These are phyloP conservation scores for Bryoerythrophyllum caledonicum DNA, from an alignment of 225 moss, liverwort and hornwort genomes.

Conservation along the genomic window DNA sequence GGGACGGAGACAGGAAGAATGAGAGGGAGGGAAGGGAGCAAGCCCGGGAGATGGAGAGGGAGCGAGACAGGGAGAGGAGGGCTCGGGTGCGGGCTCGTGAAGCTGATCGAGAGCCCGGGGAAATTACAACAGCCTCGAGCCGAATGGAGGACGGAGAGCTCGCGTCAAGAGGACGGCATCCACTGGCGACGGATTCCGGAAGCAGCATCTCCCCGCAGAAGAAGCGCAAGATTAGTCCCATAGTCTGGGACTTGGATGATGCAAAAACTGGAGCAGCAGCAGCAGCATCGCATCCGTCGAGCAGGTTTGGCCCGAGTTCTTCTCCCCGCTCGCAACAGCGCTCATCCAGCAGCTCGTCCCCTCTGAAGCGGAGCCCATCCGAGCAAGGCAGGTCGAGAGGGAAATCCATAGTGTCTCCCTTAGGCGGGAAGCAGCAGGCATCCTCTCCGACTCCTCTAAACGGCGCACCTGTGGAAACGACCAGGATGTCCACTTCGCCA, in stretches of 20 bases:
- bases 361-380: conserved; percentile 32
- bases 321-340: conserved; percentile 17
- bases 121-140: conserved; percentile 50
- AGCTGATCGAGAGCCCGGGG: conserved; percentile 59
- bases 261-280: conserved; percentile 51
- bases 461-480: conserved; percentile 28
- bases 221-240: conserved; percentile 92
- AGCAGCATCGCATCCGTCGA: conserved; percentile 50
- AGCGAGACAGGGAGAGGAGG: conserved; percentile 52
- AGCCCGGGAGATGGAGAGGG: conserved; percentile 39
- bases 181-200: conserved; percentile 39
- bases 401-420: conserved; percentile 35
- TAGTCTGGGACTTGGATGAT: conserved; percentile 97
- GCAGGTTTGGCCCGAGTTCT: conserved; percentile 67
- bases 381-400: conserved; percentile 32
- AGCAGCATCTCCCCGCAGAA: conserved; percentile 61
- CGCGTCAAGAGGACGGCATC: conserved; percentile 34
- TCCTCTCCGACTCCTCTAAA: conserved; percentile 33
- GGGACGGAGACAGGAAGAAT: conserved; percentile 33
- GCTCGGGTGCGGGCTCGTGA: conserved; percentile 45
- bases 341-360: conserved; percentile 36
- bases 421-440: conserved; percentile 29
- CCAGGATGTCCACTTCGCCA: conserved; percentile 34
- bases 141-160: conserved; percentile 58
- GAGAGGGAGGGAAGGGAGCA: conserved; percentile 41